Conservation (phyloP, 2,329 filamentous ascomycete species). For the Sporothrix phasma region DNA sequence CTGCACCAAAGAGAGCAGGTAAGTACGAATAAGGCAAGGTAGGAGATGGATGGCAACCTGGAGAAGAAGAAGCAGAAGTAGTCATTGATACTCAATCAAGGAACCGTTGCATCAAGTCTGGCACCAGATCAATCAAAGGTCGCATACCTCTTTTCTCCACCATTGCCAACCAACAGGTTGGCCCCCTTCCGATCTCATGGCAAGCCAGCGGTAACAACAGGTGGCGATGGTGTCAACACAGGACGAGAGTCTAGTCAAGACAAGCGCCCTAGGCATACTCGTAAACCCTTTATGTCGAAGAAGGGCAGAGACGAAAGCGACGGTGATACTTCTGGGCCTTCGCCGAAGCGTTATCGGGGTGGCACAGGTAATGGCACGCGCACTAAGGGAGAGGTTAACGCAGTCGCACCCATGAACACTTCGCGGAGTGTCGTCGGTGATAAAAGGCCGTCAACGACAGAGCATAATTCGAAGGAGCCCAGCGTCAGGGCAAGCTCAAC, state of each 20-base stretch:
- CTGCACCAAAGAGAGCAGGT: neutral
- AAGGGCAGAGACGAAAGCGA: neutral
- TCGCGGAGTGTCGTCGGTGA: no score
- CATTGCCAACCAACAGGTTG: neutral
- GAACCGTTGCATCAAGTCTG: neutral
- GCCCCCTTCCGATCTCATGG: neutral
- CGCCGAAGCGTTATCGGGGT: neutral
- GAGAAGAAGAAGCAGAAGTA: neutral
- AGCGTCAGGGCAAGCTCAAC: neutral
- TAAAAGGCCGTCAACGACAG: neutral
- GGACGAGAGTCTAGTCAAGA: neutral
- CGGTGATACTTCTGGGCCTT: neutral
- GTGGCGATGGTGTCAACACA: neutral
- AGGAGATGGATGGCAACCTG: neutral
- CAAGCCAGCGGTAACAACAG: neutral
- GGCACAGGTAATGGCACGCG: neutral
- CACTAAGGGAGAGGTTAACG: neutral
- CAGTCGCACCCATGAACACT: neutral
- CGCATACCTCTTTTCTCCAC: neutral
- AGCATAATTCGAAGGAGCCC: neutral
- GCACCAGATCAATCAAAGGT: neutral
- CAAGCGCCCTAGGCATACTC: neutral
- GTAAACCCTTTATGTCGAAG: no score
- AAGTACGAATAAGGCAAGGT: neutral
- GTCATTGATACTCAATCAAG: neutral